Percentiles rank a stretch among this genome's conserved stretches.
Conservation (phyloP, 2,329 filamentous ascomycete genomes). For the Aspergillus pseudoglaucus region DNA sequence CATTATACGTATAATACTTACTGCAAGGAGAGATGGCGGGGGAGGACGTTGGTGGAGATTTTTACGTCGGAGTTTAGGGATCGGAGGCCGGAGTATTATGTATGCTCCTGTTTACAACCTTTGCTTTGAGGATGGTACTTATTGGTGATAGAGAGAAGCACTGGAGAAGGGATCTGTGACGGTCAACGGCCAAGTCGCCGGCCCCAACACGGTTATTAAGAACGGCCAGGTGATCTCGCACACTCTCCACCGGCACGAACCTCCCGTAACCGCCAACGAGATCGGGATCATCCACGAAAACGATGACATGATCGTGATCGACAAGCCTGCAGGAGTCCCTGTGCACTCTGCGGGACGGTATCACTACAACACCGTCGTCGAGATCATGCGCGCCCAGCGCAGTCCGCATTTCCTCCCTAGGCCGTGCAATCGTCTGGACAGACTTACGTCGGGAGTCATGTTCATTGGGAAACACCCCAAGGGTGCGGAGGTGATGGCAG, state of each 20-base stretch:
- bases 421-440: slow-evolving; percentile 87
- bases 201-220: slow-evolving; percentile 63
- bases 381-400: slow-evolving; percentile 80
- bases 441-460: slow-evolving; percentile 94
- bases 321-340: slow-evolving; percentile 91
- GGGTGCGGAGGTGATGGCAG: slow-evolving; percentile 69
- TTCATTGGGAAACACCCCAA: slow-evolving; percentile 84
- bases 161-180: slow-evolving; percentile 73
- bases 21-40: slow-evolving; percentile 91
- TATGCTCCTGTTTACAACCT: slow-evolving; percentile 31
- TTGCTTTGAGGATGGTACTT: neutral
- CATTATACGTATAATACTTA: slow-evolving; percentile 91
- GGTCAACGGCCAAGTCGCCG: slow-evolving; percentile 69
- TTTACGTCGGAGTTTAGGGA: slow-evolving; percentile 91
- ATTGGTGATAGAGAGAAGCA: slow-evolving; percentile 52
- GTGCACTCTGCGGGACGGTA: slow-evolving; percentile 94
- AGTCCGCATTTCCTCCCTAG: slow-evolving; percentile 53
- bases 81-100: slow-evolving; percentile 78
- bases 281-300: slow-evolving; percentile 86
- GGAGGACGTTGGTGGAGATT: slow-evolving; percentile 72
- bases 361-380: slow-evolving; percentile 88
- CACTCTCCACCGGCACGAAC: slow-evolving; percentile 91
- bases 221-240: slow-evolving; percentile 92
- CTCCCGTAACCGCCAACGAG: slow-evolving; percentile 74
- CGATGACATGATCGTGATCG: slow-evolving; percentile 88